Evolutionary conservation across 257 asterid species (phyloP), one percentile per base, ranked within the genome.

Genomic region (Coffea eugenioides): DNA sequence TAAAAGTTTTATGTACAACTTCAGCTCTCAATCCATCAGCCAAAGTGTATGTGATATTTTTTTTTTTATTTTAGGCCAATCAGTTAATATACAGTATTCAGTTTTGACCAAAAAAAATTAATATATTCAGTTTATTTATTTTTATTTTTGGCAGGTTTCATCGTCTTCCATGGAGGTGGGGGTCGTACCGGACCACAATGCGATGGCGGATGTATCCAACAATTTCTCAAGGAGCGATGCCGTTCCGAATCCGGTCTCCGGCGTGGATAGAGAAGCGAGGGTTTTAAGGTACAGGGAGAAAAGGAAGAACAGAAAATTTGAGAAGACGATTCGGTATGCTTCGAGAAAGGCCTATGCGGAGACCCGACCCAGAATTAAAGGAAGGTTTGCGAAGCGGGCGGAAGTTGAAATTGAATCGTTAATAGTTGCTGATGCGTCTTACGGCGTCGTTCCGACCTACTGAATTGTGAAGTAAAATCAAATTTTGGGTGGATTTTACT

Each of bases 301-400:
- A 66, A 85, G 92, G 72, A 92, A 92, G 90, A 89, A 89, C 79
- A 76, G 97, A 31, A 92, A 77, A 80, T 92, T 92, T 15, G 96
- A 92, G 80, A 93, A 93, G 68, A 93, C 96, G 0, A 91, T 91
- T 34, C 83, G 98, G 68, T 93, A 93, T 52, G 97, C 98, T 0
- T 93, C 98, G 13, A 88, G 98, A 66, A 93, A 93, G 82, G 97
- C 98, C 3, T 93, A 93, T 6, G 98, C 98, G 1, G 98, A 93
- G 84, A 92, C 93, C 1, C 88, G 98, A 8, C 97, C 96, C 1
- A 83, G 97, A 79, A 87, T 93, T 84, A 93, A 92, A 80, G 98
- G 98, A 0, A 80, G 98, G 76, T 93, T 93, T 15, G 97, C 97
- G 8, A 93, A 90, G 80, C 89, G 92, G 4, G 59, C 91, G 6